Conservation (phyloP, 441 rosid genomes). For the Mallotus repandus region DNA sequence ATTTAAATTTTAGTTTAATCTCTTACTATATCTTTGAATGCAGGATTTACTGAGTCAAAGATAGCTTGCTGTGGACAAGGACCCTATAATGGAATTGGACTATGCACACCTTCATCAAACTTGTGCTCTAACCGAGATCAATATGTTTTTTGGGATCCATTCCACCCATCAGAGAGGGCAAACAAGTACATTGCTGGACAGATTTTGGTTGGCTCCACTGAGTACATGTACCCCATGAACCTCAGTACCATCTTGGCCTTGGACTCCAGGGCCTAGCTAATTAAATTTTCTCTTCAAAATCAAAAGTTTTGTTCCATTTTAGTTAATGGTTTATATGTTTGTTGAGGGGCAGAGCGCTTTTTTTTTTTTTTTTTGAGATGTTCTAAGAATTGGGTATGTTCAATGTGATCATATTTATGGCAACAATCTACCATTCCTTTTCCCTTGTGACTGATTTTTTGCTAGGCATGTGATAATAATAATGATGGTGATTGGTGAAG, state of each 20-base stretch:
- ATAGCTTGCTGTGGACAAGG: slow-evolving; percentile 71
- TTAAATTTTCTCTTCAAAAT: neutral
- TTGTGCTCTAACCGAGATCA: slow-evolving; percentile 53
- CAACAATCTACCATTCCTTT: neutral
- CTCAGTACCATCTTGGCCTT: slow-evolving; percentile 52
- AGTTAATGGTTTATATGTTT: no score
- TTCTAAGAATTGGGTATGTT: neutral
- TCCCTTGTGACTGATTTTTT: no score
- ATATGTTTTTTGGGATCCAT: slow-evolving; percentile 39
- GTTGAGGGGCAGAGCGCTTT: no score
- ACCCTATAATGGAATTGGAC: slow-evolving; percentile 58
- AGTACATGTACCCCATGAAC: slow-evolving; percentile 58
- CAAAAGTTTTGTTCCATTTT: neutral
- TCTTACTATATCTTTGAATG: neutral
- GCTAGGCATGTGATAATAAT: neutral
- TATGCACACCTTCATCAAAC: slow-evolving; percentile 52
- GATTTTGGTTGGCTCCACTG: slow-evolving; percentile 39
- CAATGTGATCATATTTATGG: neutral
- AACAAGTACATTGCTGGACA: slow-evolving; percentile 41
- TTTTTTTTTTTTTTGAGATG: neutral
- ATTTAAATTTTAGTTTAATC: no score
- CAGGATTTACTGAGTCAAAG: slow-evolving; percentile 58
- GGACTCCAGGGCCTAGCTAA: slow-evolving; percentile 28
- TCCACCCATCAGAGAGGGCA: slow-evolving; percentile 63
- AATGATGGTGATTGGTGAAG: no score